phyloP scores from a whole-genome alignment of 305 asterid genomes.

The Rubia balearica region DNA sequence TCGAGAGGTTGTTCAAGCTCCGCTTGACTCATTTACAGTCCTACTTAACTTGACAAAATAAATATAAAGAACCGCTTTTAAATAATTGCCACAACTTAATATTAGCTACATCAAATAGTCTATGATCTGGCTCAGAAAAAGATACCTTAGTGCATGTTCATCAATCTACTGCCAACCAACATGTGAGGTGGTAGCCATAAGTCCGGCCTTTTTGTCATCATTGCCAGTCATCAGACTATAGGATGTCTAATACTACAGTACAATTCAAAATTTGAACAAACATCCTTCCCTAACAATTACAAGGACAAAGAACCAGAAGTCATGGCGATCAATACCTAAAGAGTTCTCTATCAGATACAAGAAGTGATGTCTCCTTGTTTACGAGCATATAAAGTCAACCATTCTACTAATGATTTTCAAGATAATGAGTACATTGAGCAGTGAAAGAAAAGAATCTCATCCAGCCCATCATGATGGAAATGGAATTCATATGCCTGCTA shows the following conservation, averaged over 20 bases:
- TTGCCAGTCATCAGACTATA: background rate
- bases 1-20: too few relatives aligned
- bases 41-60: background rate
- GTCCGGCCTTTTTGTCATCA: conserved; percentile 8
- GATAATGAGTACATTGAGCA: background rate
- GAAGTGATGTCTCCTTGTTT: background rate
- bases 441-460: background rate
- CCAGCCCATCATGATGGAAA: background rate
- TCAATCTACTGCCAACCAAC: conserved; percentile 6
- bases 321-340: background rate
- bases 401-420: background rate
- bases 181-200: background rate
- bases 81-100: background rate
- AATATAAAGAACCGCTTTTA: background rate
- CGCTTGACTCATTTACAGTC: too few relatives aligned
- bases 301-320: background rate
- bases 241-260: background rate
- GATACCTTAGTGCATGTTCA: conserved; percentile 4
- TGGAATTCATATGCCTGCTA: background rate
- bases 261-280: background rate
- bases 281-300: background rate
- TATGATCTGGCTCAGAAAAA: background rate
- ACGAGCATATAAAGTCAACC: background rate
- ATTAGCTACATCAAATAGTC: background rate
- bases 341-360: background rate